Base-by-base conservation (phyloP, 1,284 basidiomycete species). In the Acaromyces ingoldii region DNA sequence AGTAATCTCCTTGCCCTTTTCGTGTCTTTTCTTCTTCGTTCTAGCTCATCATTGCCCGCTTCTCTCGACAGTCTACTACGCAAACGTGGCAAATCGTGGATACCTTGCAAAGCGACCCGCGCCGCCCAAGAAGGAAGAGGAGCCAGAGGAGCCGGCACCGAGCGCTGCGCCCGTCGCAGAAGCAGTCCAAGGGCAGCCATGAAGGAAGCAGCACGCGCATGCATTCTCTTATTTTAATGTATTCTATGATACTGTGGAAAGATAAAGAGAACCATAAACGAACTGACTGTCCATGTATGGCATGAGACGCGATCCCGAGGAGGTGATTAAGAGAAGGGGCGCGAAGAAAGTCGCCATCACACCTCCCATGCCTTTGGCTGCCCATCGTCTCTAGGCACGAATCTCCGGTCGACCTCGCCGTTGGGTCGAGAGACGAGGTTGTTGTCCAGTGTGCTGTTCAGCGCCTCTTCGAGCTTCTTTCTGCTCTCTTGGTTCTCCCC, bases 281-380 rank as follows among this genome's bases (percentile, higher is more conserved):
- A 4, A 41, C 9, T n/a, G n/a, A n/a, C n/a, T n/a, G n/a, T n/a
- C n/a, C n/a, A n/a, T n/a, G n/a, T n/a, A n/a, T n/a, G n/a, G n/a
- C n/a, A n/a, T n/a, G n/a, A n/a, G n/a, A n/a, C n/a, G n/a, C n/a
- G n/a, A n/a, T n/a, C n/a, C n/a, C n/a, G n/a, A n/a, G n/a, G n/a
- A n/a, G n/a, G n/a, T n/a, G n/a, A n/a, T n/a, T n/a, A n/a, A n/a
- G n/a, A n/a, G n/a, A n/a, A n/a, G n/a, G n/a, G n/a, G n/a, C n/a
- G n/a, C n/a, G n/a, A n/a, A n/a, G n/a, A n/a, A n/a, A n/a, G n/a
- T n/a, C n/a, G n/a, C n/a, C n/a, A n/a, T 22, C 17, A 74, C 9
- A 74, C 72, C 53, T 74, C 72, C 72, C 72, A 74, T 22, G 61
- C 72, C 52, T 74, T 74, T 5, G 62, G 52, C 60, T 70, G 60